Percentiles rank a stretch among this genome's conserved stretches.
Evolutionary conservation across 495 filamentous ascomycete genomes (phyloP).

Genomic region (Hyphodiscus hymeniophilus): DNA sequence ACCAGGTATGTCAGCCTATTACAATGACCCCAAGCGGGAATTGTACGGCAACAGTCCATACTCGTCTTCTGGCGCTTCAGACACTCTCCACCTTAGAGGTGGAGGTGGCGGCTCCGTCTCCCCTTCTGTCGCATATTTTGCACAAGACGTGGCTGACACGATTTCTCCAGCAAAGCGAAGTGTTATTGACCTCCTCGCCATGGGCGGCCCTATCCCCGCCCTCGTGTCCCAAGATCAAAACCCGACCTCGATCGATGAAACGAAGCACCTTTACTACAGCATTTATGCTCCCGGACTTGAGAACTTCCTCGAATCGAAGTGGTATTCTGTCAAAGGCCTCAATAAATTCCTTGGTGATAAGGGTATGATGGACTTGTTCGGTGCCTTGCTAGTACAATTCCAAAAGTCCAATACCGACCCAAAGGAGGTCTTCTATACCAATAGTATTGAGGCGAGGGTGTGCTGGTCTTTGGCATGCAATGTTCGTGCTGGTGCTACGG

Average conservation of each 20-base stretch:
- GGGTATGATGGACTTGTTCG: constrained; percentile 19
- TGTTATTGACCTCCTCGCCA: constrained; percentile 66
- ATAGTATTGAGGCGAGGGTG: constrained; percentile 60
- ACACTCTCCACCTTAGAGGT: constrained; percentile 35
- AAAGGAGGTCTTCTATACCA: constrained; percentile 51
- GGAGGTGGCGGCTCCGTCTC: constrained; percentile 25
- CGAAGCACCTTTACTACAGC: constrained; percentile 63
- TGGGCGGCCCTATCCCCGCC: constrained; percentile 55
- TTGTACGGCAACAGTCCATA: constrained; percentile 33
- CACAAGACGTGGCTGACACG: constrained; percentile 35
- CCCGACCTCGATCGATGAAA: constrained; percentile 52
- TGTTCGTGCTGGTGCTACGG: constrained; percentile 27
- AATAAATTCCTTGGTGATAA: constrained; percentile 10
- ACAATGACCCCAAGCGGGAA: constrained; percentile 25
- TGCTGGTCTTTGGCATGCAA: constrained; percentile 56
- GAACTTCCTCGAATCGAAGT: constrained; percentile 75
- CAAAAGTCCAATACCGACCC: constrained; percentile 32
- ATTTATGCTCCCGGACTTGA: constrained; percentile 73
- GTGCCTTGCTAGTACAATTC: constrained; percentile 19
- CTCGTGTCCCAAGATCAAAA: constrained; percentile 39
- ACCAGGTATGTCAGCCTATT: constrained; percentile 26
- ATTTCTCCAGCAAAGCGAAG: constrained; percentile 53
- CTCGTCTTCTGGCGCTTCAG: constrained; percentile 25
- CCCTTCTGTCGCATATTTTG: constrained; percentile 25
- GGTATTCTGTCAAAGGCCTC: constrained; percentile 51